Evolutionary conservation across 2,329 filamentous ascomycete species (phyloP), one percentile per base, ranked within the genome.

Genomic region (Botrytis elliptica): DNA sequence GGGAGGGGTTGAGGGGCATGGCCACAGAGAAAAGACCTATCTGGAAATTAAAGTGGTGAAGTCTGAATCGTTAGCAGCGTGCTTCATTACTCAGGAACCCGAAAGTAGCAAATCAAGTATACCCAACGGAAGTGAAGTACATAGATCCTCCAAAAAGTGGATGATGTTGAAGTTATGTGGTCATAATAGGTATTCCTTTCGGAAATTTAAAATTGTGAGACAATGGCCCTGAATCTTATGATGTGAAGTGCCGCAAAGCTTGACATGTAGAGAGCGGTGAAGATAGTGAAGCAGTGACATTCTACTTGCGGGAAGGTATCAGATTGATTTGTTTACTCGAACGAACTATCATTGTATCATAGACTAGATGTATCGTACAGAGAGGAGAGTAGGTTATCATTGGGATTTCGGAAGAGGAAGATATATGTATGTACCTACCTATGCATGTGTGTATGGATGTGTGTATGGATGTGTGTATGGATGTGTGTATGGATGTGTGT

Each of bases 221-320:
- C 71, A 68, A 16, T 72, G 36, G 33, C 62, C 70, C 70, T 67
- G 62, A 72, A 72, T 67, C 64, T 72, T 46, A 59, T 59, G 40
- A 60, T 60, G 59, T 64, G 25, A 52, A 71, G 29, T 63, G 69
- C 69, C 69, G 59, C 16, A 25, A 33, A 67, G 29, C 8, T 66
- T 68, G 38, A 67, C n/a, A 33, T 49, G 33, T 42, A 29, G 25
- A 22, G 66, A 68, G 71, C 71, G 71, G 71, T 68, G 71, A 72
- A 36, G 38, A 59, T 42, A 20, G n/a, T 29, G 25, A 29, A 36
- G 44, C 25, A 36, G 52, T 57, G 49, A 57, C 49, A 25, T 33
- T 22, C 18, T 55, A 55, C n/a, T 36, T 57, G 18, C n/a, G 29
- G 52, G 49, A 55, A n/a, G 49, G 49, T 29, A 40, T 40, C 36